Conservation (phyloP, 805 yeast species). For the Candida hungchunana region DNA sequence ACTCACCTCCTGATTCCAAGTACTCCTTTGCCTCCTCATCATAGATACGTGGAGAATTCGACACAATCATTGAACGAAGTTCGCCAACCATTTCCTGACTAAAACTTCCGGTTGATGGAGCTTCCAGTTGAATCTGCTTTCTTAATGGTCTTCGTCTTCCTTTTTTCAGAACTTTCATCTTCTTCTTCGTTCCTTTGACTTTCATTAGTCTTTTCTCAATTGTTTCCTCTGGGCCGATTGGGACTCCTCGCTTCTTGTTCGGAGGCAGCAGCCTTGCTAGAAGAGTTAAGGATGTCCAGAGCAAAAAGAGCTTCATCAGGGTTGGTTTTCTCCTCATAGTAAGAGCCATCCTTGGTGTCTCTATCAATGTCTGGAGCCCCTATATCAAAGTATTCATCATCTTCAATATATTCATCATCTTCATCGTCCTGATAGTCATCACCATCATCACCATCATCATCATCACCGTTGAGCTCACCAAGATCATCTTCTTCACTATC, state of each 20-base stretch:
- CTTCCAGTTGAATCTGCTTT: too few relatives aligned
- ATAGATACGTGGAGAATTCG: too few relatives aligned
- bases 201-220: too few relatives aligned
- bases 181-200: too few relatives aligned
- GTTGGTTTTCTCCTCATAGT: background rate
- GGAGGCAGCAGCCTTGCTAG: background rate
- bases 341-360: background rate
- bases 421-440: constrained; percentile 2
- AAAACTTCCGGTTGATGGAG: too few relatives aligned
- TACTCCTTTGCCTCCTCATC: too few relatives aligned
- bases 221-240: background rate
- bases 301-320: background rate
- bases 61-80: too few relatives aligned
- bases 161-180: too few relatives aligned
- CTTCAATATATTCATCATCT: constrained; percentile 1
- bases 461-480: constrained; percentile 14
- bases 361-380: background rate
- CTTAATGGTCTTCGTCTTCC: too few relatives aligned
- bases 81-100: too few relatives aligned
- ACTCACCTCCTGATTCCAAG: too few relatives aligned
- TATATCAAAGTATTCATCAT: constrained; percentile 2
- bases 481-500: constrained; percentile 16
- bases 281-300: too few relatives aligned
- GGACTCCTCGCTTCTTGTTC: background rate
- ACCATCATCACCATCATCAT: constrained; percentile 6